phyloP scores from a whole-genome alignment of 2,329 filamentous ascomycete species.

The Pseudopyrenochaeta lycopersici region DNA sequence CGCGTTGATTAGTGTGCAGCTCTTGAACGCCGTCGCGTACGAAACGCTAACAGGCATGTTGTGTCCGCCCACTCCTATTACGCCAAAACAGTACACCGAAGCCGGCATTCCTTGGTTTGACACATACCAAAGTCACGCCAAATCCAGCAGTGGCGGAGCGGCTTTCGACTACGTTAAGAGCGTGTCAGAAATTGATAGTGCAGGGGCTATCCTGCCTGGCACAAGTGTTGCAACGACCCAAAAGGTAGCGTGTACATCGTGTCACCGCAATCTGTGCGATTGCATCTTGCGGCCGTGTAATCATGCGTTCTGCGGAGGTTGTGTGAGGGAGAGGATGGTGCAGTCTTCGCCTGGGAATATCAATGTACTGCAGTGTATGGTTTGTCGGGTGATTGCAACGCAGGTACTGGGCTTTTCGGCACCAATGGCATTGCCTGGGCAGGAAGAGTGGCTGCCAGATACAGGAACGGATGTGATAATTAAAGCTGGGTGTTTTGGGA shows the following conservation, averaged over 20 bases:
- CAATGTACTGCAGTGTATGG: neutral
- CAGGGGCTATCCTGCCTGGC: neutral
- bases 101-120: neutral
- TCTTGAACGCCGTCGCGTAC: neutral
- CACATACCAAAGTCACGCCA: neutral
- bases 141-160: neutral
- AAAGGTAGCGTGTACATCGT: neutral
- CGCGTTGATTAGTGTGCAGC: neutral
- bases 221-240: neutral
- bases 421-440: neutral
- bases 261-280: neutral
- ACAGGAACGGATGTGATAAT: neutral
- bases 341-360: neutral
- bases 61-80: neutral
- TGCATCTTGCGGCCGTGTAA: neutral
- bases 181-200: neutral
- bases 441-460: neutral
- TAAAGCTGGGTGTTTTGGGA: neutral
- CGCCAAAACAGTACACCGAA: neutral
- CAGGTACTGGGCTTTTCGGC: neutral
- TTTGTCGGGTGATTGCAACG: neutral
- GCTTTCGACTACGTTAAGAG: neutral
- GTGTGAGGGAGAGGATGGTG: neutral
- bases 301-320: neutral
- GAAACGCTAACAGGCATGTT: neutral